Percentiles rank a stretch among this genome's conserved stretches.
These are phyloP conservation scores for Funneliformis geosporum DNA, from an alignment of 192 early-diverging fungal species.

Conservation along the genomic window DNA sequence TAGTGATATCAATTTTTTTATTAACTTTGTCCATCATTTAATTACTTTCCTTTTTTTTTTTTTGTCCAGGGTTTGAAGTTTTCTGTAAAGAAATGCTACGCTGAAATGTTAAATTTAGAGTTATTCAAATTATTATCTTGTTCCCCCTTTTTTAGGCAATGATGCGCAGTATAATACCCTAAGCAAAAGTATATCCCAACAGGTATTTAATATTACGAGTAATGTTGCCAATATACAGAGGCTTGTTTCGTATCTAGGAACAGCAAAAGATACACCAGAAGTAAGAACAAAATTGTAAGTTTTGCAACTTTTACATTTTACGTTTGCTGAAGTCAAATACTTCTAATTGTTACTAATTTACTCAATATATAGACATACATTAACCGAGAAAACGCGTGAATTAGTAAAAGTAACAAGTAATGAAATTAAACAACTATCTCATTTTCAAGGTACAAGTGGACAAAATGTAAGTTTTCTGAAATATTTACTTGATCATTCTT, in stretches of 20 bases:
- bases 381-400: constrained; percentile 81
- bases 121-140: background rate
- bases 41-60: background rate
- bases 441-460: constrained; percentile 47
- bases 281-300: constrained; percentile 73
- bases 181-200: constrained; percentile 11
- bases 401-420: constrained; percentile 76
- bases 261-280: constrained; percentile 73
- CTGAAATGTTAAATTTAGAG: background rate
- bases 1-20: no score
- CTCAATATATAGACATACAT: constrained; percentile 57
- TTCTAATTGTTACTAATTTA: background rate
- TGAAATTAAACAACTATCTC: constrained; percentile 76
- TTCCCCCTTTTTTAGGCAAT: background rate
- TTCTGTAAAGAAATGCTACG: background rate
- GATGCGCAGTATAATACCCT: background rate
- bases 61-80: background rate
- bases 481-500: no score
- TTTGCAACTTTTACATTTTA: background rate
- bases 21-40: no score
- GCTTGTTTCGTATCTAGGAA: constrained; percentile 74
- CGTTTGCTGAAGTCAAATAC: background rate
- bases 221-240: constrained; percentile 83
- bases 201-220: constrained; percentile 48
- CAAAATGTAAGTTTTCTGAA: constrained; percentile 43